phyloP scores from a whole-genome alignment of 805 yeast genomes.

The Pichia cephalocereana region DNA sequence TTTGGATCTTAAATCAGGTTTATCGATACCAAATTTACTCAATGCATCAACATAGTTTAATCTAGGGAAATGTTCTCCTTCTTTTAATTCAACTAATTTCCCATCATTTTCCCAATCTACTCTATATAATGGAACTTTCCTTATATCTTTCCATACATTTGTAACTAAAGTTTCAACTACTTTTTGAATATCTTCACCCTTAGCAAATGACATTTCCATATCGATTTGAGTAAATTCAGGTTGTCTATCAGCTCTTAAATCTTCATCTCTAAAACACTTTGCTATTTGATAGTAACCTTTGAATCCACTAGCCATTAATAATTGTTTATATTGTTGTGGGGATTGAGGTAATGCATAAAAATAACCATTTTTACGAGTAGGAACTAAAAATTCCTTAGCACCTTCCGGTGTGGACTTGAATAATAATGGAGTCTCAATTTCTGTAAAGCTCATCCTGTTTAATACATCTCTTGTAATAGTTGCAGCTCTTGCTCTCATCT shows the following conservation, averaged over 20 bases:
- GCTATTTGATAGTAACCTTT: conserved; percentile 84
- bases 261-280: conserved; percentile 93
- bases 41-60: conserved; percentile 65
- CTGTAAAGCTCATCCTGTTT: conserved; percentile 46
- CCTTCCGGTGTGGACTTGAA: conserved; percentile 98
- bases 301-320: conserved; percentile 90
- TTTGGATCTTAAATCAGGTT: conserved; percentile 77
- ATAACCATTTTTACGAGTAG: conserved; percentile 54
- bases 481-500: conserved; percentile 48
- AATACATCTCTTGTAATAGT: conserved; percentile 29
- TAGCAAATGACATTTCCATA: conserved; percentile 82
- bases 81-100: conserved; percentile 20
- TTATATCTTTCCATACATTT: conserved; percentile 45
- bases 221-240: conserved; percentile 98
- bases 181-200: conserved; percentile 53
- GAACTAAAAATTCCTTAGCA: conserved; percentile 91
- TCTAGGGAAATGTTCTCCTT: conserved; percentile 29
- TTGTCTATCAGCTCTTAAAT: conserved; percentile 87
- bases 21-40: conserved; percentile 76
- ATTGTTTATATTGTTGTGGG: conserved; percentile 95
- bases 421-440: conserved; percentile 85
- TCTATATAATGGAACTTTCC: conserved; percentile 30
- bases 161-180: conserved; percentile 53
- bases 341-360: conserved; percentile 95
- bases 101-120: conserved; percentile 24